A percentile compares a stretch with the other conserved stretches of the same genome.
Evolutionary conservation across 129 eudicot species (phyloP).

Genomic region (Deinandra increscens): DNA sequence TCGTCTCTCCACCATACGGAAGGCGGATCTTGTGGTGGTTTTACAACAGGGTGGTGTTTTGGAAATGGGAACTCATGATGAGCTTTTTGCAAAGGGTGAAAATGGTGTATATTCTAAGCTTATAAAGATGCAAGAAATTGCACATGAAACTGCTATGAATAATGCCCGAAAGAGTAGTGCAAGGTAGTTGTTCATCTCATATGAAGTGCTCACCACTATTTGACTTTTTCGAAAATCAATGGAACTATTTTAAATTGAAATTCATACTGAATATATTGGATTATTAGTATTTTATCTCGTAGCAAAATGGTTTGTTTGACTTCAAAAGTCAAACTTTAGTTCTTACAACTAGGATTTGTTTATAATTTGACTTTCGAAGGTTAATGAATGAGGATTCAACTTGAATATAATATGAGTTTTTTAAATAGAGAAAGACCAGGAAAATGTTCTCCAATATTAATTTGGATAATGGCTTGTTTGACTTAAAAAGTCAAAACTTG

Average conservation of each 20-base stretch:
- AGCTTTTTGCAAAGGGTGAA: conserved; percentile 82
- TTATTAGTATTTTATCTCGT: neutral
- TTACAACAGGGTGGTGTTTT: conserved; percentile 80
- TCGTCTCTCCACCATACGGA: conserved; percentile 87
- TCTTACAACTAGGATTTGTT: conserved; percentile 16
- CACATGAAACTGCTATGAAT: conserved; percentile 76
- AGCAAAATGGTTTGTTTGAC: conserved; percentile 14
- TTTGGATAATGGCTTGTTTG: neutral
- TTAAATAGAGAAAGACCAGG: neutral
- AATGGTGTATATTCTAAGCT: conserved; percentile 78
- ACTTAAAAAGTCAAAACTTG: conserved; percentile 9
- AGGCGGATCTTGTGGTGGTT: conserved; percentile 89
- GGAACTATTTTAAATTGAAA: no score
- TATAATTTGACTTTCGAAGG: conserved; percentile 8
- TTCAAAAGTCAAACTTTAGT: conserved; percentile 20
- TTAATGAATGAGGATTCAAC: conserved; percentile 10
- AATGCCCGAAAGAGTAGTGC: conserved; percentile 94
- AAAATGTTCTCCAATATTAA: neutral
- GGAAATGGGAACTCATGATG: conserved; percentile 87
- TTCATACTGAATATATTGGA: conserved; percentile 1
- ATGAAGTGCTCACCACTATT: neutral
- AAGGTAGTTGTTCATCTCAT: conserved; percentile 43
- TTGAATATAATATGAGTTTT: neutral
- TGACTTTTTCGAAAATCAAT: conserved; percentile 21
- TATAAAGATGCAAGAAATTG: conserved; percentile 81